A percentile compares a stretch with the other conserved stretches of the same genome.
Evolutionary conservation across 2,329 filamentous ascomycete genomes (phyloP).

Genomic region (Cladophialophora carrionii): DNA sequence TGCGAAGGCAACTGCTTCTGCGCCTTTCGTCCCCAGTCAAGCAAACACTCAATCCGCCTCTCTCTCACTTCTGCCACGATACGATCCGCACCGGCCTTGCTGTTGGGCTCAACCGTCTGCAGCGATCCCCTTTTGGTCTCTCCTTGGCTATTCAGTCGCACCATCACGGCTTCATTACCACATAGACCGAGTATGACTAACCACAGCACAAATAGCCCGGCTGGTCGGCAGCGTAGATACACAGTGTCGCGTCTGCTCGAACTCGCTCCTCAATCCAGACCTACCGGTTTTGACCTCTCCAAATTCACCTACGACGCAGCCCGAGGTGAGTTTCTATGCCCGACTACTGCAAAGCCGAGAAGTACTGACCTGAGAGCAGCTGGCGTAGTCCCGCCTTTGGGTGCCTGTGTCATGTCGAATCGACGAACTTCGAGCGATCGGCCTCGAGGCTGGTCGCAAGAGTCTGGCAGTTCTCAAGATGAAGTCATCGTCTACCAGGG

Average conservation of each 20-base stretch:
- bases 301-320: constrained; percentile 39
- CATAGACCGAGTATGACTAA: constrained; percentile 34
- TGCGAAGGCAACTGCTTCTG: not conserved
- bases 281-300: constrained; percentile 36
- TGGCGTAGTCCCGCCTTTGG: constrained; percentile 37
- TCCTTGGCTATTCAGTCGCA: constrained; percentile 27
- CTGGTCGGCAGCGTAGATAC: constrained; percentile 30
- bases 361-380: constrained; percentile 32
- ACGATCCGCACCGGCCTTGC: constrained; percentile 13
- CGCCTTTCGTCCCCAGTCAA: constrained; percentile 3
- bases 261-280: constrained; percentile 31
- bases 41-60: not conserved
- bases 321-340: constrained; percentile 32
- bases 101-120: constrained; percentile 18
- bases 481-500: constrained; percentile 30
- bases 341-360: not conserved
- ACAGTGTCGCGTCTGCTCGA: constrained; percentile 34
- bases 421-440: constrained; percentile 32
- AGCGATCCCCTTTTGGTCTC: constrained; percentile 30
- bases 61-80: constrained; percentile 1
- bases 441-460: constrained; percentile 33
- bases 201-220: constrained; percentile 33
- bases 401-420: constrained; percentile 36
- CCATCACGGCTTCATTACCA: constrained; percentile 20
- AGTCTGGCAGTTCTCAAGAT: constrained; percentile 33